Conservation (phyloP, 2,329 filamentous ascomycete species). For the Orbilia javanica region DNA sequence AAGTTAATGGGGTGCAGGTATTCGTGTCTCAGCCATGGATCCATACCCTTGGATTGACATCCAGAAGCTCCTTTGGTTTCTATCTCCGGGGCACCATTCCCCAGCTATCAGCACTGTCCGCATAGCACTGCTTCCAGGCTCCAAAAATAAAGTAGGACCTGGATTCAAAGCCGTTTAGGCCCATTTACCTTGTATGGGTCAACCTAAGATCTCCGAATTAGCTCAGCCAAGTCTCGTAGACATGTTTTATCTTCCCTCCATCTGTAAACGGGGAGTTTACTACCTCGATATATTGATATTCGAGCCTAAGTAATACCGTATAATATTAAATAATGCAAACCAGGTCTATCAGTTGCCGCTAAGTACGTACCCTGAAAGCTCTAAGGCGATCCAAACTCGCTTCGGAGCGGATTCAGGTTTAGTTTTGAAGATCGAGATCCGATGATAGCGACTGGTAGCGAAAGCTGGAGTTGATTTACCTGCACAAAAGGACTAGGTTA, state of each 20-base stretch:
- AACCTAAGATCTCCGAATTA: slow-evolving; percentile 65
- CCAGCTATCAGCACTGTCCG: slow-evolving; percentile 21
- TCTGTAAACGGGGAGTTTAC: slow-evolving; percentile 14
- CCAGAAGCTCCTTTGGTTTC: slow-evolving; percentile 77
- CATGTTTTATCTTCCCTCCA: slow-evolving; percentile 19
- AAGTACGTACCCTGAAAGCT: slow-evolving; percentile 73
- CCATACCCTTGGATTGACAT: slow-evolving; percentile 75
- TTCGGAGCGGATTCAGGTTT: slow-evolving; percentile 64
- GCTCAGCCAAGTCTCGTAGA: slow-evolving; percentile 15
- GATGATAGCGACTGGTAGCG: slow-evolving; percentile 22
- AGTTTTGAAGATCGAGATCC: slow-evolving; percentile 41
- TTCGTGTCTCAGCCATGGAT: slow-evolving; percentile 44
- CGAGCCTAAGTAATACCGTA: slow-evolving; percentile 64
- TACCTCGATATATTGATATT: slow-evolving; percentile 84
- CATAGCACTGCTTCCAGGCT: neutral
- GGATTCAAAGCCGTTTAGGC: slow-evolving; percentile 2
- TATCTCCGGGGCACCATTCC: slow-evolving; percentile 62
- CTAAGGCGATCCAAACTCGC: slow-evolving; percentile 88
- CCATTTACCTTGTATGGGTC: slow-evolving; percentile 74
- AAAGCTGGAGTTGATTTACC: slow-evolving; percentile 31
- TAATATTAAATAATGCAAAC: neutral
- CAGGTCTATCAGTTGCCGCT: slow-evolving; percentile 31
- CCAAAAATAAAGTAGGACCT: slow-evolving; percentile 6
- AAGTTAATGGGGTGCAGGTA: slow-evolving; percentile 33
- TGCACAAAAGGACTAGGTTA: slow-evolving; percentile 45